These are phyloP conservation scores for Salmacisia buchloeana DNA, from an alignment of 1,284 basidiomycete species.

Conservation along the genomic window DNA sequence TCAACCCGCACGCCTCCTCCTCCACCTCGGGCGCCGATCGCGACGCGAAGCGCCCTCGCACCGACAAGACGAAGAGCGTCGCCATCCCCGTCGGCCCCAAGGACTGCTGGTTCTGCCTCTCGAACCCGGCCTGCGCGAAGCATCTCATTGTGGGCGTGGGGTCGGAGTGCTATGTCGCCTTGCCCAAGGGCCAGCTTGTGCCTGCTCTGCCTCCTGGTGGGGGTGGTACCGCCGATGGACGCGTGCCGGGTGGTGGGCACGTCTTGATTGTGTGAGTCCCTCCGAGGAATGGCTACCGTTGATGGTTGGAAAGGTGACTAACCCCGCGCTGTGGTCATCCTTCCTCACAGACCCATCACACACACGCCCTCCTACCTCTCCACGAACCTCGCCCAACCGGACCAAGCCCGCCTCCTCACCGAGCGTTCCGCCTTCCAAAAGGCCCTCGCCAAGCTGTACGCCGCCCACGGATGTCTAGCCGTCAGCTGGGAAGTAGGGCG, in stretches of 20 bases:
- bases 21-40: background rate
- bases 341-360: slow-evolving; percentile 22
- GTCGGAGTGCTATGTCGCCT: slow-evolving; percentile 35
- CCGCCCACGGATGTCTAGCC: slow-evolving; percentile 11
- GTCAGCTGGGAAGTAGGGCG: slow-evolving; percentile 30
- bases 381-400: background rate
- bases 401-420: background rate
- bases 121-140: slow-evolving; percentile 39
- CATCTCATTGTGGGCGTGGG: slow-evolving; percentile 39
- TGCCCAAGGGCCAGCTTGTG: slow-evolving; percentile 41
- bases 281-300: background rate
- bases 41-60: background rate
- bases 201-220: slow-evolving; percentile 12
- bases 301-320: background rate
- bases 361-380: slow-evolving; percentile 21
- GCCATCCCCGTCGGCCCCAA: slow-evolving; percentile 36
- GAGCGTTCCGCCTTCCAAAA: slow-evolving; percentile 13
- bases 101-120: slow-evolving; percentile 50
- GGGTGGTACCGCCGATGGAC: slow-evolving; percentile 9
- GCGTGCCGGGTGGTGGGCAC: slow-evolving; percentile 39
- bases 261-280: slow-evolving; percentile 30
- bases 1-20: no score
- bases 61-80: background rate
- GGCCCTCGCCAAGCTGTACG: slow-evolving; percentile 21
- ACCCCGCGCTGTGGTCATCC: background rate